Evolutionary conservation across 176 grass and related monocot species (phyloP).

Genomic region (Guadua angustifolia): DNA sequence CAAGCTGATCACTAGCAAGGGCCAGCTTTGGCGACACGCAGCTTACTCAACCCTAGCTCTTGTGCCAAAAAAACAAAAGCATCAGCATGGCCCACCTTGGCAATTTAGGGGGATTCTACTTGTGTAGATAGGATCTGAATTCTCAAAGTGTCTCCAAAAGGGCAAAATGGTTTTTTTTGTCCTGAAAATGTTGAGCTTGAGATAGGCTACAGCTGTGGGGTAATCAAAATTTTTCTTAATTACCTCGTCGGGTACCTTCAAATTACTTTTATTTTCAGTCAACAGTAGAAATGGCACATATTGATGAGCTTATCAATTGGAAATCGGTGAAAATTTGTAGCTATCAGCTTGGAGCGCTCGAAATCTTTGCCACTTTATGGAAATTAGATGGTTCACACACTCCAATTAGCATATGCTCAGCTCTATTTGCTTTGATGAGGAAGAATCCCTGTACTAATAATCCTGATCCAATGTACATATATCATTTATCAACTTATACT

Average conservation of each 20-base stretch:
- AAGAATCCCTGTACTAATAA: not conserved
- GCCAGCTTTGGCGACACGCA: not conserved
- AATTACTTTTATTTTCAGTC: not conserved
- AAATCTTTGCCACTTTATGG: not conserved
- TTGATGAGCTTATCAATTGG: not conserved
- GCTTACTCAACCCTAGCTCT: not conserved
- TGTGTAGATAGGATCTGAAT: not conserved
- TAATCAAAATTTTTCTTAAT: not conserved
- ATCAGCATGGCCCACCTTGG: not conserved
- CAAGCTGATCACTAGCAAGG: not conserved
- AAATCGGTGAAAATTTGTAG: not conserved
- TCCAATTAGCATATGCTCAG: not conserved
- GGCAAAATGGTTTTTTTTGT: not conserved
- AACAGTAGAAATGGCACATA: not conserved
- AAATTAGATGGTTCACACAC: slow-evolving; percentile 7
- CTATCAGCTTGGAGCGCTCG: not conserved
- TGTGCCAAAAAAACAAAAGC: not conserved
- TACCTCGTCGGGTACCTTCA: not conserved
- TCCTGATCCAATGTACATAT: not conserved
- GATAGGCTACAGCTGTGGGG: not conserved
- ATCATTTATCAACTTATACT: not conserved
- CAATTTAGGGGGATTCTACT: not conserved
- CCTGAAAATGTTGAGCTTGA: not conserved
- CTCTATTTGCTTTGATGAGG: not conserved
- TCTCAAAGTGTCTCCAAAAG: not conserved